phyloP scores from a whole-genome alignment of 2,329 filamentous ascomycete species.

The Fusarium acutatum region DNA sequence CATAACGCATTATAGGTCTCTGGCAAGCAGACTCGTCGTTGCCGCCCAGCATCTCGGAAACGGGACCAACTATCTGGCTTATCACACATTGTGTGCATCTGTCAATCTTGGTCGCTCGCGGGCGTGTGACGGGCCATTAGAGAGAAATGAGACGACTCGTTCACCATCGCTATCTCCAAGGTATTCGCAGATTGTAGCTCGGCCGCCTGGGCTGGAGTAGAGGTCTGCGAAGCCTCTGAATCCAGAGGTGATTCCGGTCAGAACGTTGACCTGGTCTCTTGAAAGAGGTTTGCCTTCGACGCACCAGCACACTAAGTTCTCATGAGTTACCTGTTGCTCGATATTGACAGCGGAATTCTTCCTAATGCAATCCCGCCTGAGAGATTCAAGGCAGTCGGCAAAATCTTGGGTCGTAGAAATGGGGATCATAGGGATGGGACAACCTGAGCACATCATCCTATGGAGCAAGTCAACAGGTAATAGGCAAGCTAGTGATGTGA shows the following conservation, averaged over 20 bases:
- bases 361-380: constrained; percentile 43
- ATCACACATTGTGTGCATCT: not conserved
- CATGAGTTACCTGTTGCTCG: not conserved
- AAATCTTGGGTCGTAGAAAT: constrained; percentile 49
- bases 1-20: not conserved
- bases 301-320: constrained; percentile 37
- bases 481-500: not conserved
- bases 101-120: not conserved
- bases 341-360: not conserved
- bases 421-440: constrained; percentile 53
- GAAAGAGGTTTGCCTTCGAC: constrained; percentile 41
- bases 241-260: constrained; percentile 42
- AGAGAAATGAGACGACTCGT: constrained; percentile 45
- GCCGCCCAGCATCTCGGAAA: not conserved
- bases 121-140: constrained; percentile 26
- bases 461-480: not conserved
- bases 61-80: not conserved
- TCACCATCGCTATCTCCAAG: constrained; percentile 44
- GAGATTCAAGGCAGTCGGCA: constrained; percentile 48
- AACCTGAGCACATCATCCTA: constrained; percentile 46
- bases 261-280: constrained; percentile 37
- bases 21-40: constrained; percentile 4
- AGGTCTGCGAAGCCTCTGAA: constrained; percentile 41
- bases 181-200: constrained; percentile 33
- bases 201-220: constrained; percentile 24